A percentile compares a stretch with the other conserved stretches of the same genome.
Conservation (phyloP, 2,329 filamentous ascomycete genomes). For the Colletotrichum horii region DNA sequence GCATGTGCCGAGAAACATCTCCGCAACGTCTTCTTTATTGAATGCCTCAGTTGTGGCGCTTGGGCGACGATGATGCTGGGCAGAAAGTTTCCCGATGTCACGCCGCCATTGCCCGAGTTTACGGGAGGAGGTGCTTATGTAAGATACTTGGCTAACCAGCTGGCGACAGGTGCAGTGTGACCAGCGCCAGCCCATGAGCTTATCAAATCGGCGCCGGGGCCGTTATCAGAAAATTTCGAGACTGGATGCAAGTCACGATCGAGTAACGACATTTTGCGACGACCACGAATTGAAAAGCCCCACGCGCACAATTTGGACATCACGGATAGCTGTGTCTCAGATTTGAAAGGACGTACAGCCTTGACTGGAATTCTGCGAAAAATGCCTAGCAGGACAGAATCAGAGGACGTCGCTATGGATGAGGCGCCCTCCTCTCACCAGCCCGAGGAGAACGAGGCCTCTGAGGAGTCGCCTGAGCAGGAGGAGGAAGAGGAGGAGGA, state of each 20-base stretch:
- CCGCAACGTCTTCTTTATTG: not conserved
- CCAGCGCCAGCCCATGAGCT: not conserved
- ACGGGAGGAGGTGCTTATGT: not conserved
- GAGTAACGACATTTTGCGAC: not conserved
- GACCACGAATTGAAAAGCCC: not conserved
- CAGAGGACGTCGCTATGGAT: constrained; percentile 40
- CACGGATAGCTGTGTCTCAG: not conserved
- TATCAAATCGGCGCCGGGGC: constrained; percentile 6
- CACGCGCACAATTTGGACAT: not conserved
- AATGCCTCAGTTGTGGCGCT: not conserved
- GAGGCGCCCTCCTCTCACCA: constrained; percentile 39
- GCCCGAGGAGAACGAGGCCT: constrained; percentile 34
- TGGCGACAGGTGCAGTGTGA: not conserved
- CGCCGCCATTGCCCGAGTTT: not conserved
- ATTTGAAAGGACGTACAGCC: not conserved
- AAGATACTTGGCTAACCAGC: not conserved
- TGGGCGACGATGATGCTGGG: not conserved
- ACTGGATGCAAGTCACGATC: constrained; percentile 1
- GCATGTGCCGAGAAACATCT: not conserved
- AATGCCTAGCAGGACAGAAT: constrained; percentile 48
- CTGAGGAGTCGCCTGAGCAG: constrained; percentile 43
- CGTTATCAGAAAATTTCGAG: constrained; percentile 21
- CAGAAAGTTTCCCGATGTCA: not conserved
- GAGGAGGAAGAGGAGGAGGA: constrained; percentile 56
- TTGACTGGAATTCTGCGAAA: not conserved